Evolutionary conservation across 2,329 filamentous ascomycete species (phyloP).

Genomic region (Cladosporium austrohemisphaericum): DNA sequence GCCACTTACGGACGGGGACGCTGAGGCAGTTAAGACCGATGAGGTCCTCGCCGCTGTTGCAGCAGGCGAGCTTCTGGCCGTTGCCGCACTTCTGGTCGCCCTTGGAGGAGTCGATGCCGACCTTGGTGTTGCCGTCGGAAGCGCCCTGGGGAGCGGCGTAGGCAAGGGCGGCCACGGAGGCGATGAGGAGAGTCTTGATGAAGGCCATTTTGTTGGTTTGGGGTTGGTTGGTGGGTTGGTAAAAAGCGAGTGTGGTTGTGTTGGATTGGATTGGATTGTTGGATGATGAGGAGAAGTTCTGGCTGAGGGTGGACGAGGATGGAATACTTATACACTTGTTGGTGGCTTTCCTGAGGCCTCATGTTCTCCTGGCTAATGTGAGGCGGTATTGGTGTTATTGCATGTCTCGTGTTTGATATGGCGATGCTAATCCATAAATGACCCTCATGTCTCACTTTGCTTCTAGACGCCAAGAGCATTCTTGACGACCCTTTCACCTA

Average conservation of each 20-base stretch:
- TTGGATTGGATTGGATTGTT: conserved; percentile 12
- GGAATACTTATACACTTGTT: conserved; percentile 5
- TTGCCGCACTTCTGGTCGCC: background rate
- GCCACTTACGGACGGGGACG: conserved; percentile 10
- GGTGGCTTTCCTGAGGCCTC: background rate
- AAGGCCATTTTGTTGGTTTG: conserved; percentile 11
- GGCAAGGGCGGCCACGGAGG: conserved; percentile 10
- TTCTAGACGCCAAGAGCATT: too few species aligned
- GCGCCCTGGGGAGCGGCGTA: conserved; percentile 5
- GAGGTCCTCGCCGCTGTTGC: conserved; percentile 13
- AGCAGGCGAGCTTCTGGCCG: conserved; percentile 14
- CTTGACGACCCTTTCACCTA: too few species aligned
- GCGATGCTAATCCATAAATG: background rate
- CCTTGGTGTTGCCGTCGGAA: conserved; percentile 2
- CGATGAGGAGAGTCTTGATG: conserved; percentile 13
- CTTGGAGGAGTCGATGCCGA: background rate
- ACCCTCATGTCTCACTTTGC: too few species aligned
- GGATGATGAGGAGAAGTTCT: conserved; percentile 6
- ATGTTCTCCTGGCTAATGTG: background rate
- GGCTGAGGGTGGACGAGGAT: background rate
- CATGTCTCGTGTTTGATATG: background rate
- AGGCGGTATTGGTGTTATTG: too few species aligned
- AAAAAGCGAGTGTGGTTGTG: conserved; percentile 1
- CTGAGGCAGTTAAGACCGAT: conserved; percentile 10
- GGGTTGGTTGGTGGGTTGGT: conserved; percentile 4